These are phyloP conservation scores for Phytophthora ramorum DNA, from an alignment of 352 stramenopile species.

Conservation along the genomic window DNA sequence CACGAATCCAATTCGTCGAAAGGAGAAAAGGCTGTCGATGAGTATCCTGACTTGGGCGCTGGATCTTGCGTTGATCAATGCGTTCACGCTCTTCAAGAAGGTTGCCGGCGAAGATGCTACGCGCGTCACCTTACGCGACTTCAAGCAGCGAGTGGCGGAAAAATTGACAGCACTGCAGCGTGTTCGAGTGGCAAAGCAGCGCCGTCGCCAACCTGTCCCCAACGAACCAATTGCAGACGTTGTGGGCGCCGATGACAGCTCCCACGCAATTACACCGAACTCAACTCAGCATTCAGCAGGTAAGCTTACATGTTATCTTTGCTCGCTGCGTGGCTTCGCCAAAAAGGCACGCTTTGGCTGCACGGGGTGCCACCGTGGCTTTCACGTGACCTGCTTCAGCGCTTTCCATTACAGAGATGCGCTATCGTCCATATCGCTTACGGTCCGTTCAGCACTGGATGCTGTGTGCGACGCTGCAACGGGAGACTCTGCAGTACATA, in stretches of 20 bases:
- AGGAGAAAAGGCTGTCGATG: not conserved
- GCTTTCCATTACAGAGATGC: slow-evolving; percentile 14
- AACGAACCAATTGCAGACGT: not conserved
- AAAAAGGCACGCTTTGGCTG: slow-evolving; percentile 11
- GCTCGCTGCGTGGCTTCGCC: not conserved
- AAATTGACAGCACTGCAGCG: not conserved
- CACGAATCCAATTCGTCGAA: slow-evolving; percentile 12
- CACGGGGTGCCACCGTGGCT: slow-evolving; percentile 13
- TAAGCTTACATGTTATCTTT: slow-evolving; percentile 9
- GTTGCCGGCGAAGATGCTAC: not conserved
- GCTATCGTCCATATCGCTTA: slow-evolving; percentile 1
- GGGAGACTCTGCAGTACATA: slow-evolving; percentile 12
- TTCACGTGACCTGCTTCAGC: slow-evolving; percentile 12
- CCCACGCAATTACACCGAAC: slow-evolving; percentile 5
- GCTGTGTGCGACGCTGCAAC: slow-evolving; percentile 5
- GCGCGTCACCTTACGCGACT: not conserved
- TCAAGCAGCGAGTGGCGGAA: not conserved
- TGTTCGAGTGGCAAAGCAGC: not conserved
- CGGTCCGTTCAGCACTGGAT: slow-evolving; percentile 8
- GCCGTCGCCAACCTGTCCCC: not conserved
- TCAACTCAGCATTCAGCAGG: not conserved
- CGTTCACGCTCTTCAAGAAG: slow-evolving; percentile 8
- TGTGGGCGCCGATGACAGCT: not conserved
- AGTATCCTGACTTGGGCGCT: slow-evolving; percentile 14
- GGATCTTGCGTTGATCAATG: slow-evolving; percentile 14